phyloP scores from a whole-genome alignment of 129 eudicot genomes.

The Centella asiatica region DNA sequence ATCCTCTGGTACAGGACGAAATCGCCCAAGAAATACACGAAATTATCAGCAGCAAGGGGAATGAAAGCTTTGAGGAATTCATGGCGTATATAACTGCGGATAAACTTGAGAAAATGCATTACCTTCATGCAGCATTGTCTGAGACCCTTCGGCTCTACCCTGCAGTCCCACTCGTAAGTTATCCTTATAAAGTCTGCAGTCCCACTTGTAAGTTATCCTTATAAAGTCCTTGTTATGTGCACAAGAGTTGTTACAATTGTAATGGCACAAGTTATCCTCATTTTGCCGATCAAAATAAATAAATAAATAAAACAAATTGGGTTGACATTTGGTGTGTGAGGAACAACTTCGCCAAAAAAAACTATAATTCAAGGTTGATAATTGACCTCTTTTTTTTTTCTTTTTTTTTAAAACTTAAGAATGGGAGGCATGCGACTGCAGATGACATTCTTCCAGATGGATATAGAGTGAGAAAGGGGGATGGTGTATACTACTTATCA shows the following conservation, averaged over 20 bases:
- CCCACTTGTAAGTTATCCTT: not conserved
- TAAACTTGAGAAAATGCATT: conserved; percentile 45
- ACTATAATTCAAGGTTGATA: not conserved
- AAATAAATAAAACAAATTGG: too few species aligned
- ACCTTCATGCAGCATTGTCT: not conserved
- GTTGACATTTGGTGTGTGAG: too few species aligned
- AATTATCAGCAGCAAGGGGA: conserved; percentile 7
- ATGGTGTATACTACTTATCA: conserved; percentile 55
- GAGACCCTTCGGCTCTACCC: not conserved
- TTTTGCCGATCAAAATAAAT: too few species aligned
- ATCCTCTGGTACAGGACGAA: conserved; percentile 52
- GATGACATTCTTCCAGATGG: conserved; percentile 89
- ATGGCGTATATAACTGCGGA: conserved; percentile 42
- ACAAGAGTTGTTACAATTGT: too few species aligned
- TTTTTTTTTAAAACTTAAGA: conserved; percentile 31
- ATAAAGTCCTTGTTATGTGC: not conserved
- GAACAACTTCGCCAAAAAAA: too few species aligned
- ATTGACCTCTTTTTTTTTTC: not conserved
- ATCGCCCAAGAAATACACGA: conserved; percentile 43
- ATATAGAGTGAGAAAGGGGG: conserved; percentile 57
- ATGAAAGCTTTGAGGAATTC: conserved; percentile 27
- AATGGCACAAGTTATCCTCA: too few species aligned
- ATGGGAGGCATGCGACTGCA: conserved; percentile 59
- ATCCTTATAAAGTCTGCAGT: not conserved
- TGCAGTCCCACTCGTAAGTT: not conserved